Conservation (phyloP, 768 basidiomycete species). For the Kwoniella dendrophila region DNA sequence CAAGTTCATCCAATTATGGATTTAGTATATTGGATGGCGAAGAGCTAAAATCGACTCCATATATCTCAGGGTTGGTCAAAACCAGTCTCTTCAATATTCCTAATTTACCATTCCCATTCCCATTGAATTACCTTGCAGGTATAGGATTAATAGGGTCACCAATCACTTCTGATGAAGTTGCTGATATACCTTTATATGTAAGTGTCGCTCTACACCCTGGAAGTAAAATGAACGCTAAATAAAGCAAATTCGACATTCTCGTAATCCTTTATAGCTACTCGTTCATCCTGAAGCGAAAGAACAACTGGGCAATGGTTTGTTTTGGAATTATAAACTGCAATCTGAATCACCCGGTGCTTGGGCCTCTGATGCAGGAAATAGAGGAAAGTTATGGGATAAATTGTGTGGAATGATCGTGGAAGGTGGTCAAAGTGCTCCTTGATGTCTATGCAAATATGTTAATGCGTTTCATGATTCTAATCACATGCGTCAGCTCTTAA, state of each 20-base stretch:
- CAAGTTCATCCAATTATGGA: constrained; percentile 10
- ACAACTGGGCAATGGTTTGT: constrained; percentile 4
- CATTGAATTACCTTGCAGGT: constrained; percentile 13
- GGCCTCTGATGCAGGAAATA: constrained; percentile 17
- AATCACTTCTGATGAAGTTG: constrained; percentile 15
- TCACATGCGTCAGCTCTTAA: too few relatives aligned
- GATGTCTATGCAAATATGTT: not conserved
- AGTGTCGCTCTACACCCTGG: constrained; percentile 6
- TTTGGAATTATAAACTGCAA: constrained; percentile 17
- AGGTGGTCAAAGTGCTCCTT: not conserved
- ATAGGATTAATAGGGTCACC: constrained; percentile 3
- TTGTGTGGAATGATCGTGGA: not conserved
- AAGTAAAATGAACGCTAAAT: too few relatives aligned
- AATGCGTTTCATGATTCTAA: too few relatives aligned
- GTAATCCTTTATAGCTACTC: not conserved
- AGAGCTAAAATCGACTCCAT: too few relatives aligned
- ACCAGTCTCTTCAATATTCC: constrained; percentile 7
- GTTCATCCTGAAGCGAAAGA: not conserved
- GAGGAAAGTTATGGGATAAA: constrained; percentile 24
- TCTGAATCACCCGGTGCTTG: constrained; percentile 14
- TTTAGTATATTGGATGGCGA: too few relatives aligned
- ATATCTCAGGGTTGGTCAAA: constrained; percentile 25
- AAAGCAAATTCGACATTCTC: not conserved
- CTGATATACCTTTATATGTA: constrained; percentile 24
- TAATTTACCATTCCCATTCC: constrained; percentile 28